These are phyloP conservation scores for Phialemoniopsis sp. DNA, from an alignment of 2,329 filamentous ascomycete species.

Conservation along the genomic window DNA sequence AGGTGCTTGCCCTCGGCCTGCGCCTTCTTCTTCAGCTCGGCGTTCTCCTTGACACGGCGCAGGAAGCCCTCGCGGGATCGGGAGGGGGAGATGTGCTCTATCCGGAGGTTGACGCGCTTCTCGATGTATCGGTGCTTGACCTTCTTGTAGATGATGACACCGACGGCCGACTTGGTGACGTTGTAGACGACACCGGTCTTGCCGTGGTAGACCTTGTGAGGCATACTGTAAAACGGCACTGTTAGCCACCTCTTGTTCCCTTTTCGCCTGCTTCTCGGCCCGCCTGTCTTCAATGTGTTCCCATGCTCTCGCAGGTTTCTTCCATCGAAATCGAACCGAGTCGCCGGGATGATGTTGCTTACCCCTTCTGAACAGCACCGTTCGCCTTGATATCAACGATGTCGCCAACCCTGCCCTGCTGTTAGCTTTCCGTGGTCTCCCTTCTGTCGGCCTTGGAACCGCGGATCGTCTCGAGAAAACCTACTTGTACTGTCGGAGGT, in stretches of 20 bases:
- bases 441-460: conserved; percentile 1
- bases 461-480: conserved; percentile 18
- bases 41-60: conserved; percentile 94
- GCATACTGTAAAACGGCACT: conserved; percentile 63
- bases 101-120: conserved; percentile 99
- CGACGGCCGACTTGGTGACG: conserved; percentile 96
- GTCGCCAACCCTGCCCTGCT: conserved; percentile 73
- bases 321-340: background rate
- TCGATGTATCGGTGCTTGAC: conserved; percentile 99
- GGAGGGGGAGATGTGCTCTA: conserved; percentile 95
- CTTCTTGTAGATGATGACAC: conserved; percentile 99
- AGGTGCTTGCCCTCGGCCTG: conserved; percentile 84
- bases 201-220: conserved; percentile 99
- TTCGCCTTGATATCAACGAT: conserved; percentile 99
- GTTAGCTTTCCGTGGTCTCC: conserved; percentile 35
- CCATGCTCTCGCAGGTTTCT: conserved; percentile 14
- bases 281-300: background rate
- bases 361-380: conserved; percentile 98
- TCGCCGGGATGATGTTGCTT: conserved; percentile 35
- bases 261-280: conserved; percentile 2
- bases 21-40: conserved; percentile 85
- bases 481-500: conserved; percentile 89
- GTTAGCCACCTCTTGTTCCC: conserved; percentile 22
- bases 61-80: conserved; percentile 97
- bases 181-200: conserved; percentile 99